Conservation (phyloP, 257 asterid species). For the Linaria vulgaris region DNA sequence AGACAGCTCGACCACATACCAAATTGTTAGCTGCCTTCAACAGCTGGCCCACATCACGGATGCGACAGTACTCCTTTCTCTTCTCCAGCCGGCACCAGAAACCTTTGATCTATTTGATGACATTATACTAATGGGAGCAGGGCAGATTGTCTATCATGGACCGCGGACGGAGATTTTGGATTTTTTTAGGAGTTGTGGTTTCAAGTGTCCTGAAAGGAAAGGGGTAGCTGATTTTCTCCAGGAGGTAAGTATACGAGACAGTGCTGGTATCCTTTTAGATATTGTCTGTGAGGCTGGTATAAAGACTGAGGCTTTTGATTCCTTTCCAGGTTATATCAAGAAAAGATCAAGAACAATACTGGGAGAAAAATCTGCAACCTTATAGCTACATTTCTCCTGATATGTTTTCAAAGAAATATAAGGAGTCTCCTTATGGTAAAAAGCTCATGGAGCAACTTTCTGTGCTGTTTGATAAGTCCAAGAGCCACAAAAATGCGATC, state of each 20-base stretch:
- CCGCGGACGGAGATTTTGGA: conserved; percentile 38
- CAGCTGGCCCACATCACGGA: conserved; percentile 50
- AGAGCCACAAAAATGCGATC: conserved; percentile 40
- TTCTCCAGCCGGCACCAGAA: conserved; percentile 69
- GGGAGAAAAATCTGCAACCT: conserved; percentile 35
- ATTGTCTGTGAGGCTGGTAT: not conserved
- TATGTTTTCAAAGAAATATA: conserved; percentile 38
- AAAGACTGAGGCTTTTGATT: conserved; percentile 2
- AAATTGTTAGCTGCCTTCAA: conserved; percentile 46
- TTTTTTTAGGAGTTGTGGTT: conserved; percentile 51
- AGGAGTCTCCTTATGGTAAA: conserved; percentile 35
- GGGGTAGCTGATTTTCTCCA: conserved; percentile 71
- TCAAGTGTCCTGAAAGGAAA: conserved; percentile 59
- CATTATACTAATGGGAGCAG: conserved; percentile 56
- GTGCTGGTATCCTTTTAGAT: not conserved
- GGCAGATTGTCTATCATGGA: conserved; percentile 56
- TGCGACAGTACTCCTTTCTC: conserved; percentile 49
- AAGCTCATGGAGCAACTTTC: conserved; percentile 38
- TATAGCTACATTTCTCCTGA: conserved; percentile 42
- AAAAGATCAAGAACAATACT: conserved; percentile 57
- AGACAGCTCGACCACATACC: conserved; percentile 64
- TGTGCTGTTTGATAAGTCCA: conserved; percentile 39
- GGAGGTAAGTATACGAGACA: conserved; percentile 37
- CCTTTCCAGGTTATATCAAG: conserved; percentile 42
- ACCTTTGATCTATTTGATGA: conserved; percentile 59